Base-by-base conservation (phyloP, 805 yeast genomes). In the Kluyveromyces starmeri region DNA sequence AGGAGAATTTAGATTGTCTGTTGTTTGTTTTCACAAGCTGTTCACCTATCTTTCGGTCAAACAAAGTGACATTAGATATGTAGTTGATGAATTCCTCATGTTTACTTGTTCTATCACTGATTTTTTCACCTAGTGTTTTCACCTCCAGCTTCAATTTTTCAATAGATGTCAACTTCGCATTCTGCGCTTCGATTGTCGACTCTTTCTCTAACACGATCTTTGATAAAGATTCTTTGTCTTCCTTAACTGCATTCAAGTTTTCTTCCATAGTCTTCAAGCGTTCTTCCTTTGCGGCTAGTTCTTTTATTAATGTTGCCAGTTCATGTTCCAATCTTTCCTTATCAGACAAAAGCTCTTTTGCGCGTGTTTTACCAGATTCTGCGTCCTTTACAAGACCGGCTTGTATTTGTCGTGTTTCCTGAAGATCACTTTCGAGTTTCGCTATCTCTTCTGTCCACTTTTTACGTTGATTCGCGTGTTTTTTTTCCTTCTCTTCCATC, bases 1-100 rank as follows among this genome's bases (percentile, higher is more conserved):
- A 26, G 18, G 17, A 6, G 6, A 14, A 11, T 26, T 6, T 11
- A 5, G 17, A 13, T 16, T 26, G 5, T 26, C n/a, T 26, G 5
- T 7, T 11, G 16, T 10, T 13, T 5, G 6, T 17, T 5, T 17
- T 6, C 6, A 14, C 16, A 5, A 26, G 18, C 8, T 9, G 7
- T 4, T 29, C 21, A 9, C 53, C 53, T 8, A 47, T 10, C 4
- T 39, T 34, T 7, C 36, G 14, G 8, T 40, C 40, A 21, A 48
- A 48, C 7, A 48, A 21, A 15, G 35, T 27, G 6, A 45, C 26
- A 25, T 38, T 27, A 18, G 33, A 29, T 16, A 48, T 21, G 35
- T 34, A 45, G 7, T 25, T 19, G 10, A 30, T 28, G 12, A 43
- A 38, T 7, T 27, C 29, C 9, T 26, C 32, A 6, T 21, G 28